Evolutionary conservation across 1,139 yeast genomes (phyloP).

Genomic region (Zygosaccharomyces pseudobailii): DNA sequence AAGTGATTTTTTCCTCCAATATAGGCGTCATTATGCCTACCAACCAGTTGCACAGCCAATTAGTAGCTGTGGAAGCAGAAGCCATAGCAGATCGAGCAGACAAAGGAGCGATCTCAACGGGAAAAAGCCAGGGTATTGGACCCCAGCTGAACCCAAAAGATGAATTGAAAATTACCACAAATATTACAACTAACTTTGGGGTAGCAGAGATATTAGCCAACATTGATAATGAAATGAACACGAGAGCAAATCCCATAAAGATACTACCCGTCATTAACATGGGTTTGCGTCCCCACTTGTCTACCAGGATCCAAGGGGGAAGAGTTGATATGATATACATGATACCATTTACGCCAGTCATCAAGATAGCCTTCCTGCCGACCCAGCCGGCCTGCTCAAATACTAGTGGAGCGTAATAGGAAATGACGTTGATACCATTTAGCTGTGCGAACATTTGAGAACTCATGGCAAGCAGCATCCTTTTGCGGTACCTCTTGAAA

Average conservation of each 20-base stretch:
- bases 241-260: slow-evolving; percentile 69
- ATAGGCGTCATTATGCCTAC: slow-evolving; percentile 92
- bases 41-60: slow-evolving; percentile 90
- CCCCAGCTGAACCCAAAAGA: slow-evolving; percentile 92
- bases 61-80: slow-evolving; percentile 83
- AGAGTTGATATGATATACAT: slow-evolving; percentile 71
- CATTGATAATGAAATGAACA: slow-evolving; percentile 62
- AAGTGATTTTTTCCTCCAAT: slow-evolving; percentile 66
- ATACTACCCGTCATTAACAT: slow-evolving; percentile 72
- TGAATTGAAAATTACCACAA: slow-evolving; percentile 76
- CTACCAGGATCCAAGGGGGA: slow-evolving; percentile 90
- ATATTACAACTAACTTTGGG: slow-evolving; percentile 65
- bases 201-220: slow-evolving; percentile 56
- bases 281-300: slow-evolving; percentile 86
- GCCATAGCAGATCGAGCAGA: slow-evolving; percentile 91
- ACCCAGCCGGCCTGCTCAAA: slow-evolving; percentile 95
- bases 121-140: slow-evolving; percentile 92
- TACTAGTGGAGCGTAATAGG: slow-evolving; percentile 89
- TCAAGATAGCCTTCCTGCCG: slow-evolving; percentile 79
- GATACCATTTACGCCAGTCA: slow-evolving; percentile 87
- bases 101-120: slow-evolving; percentile 82
- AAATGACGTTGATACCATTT: slow-evolving; percentile 87
- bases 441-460: slow-evolving; percentile 90
- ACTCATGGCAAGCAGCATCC: slow-evolving; percentile 86
- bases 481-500: slow-evolving; percentile 61